Evolutionary conservation across 306 rosid species (phyloP), one percentile per base, ranked within the genome.

Genomic region (Sphenostylis stenocarpa): DNA sequence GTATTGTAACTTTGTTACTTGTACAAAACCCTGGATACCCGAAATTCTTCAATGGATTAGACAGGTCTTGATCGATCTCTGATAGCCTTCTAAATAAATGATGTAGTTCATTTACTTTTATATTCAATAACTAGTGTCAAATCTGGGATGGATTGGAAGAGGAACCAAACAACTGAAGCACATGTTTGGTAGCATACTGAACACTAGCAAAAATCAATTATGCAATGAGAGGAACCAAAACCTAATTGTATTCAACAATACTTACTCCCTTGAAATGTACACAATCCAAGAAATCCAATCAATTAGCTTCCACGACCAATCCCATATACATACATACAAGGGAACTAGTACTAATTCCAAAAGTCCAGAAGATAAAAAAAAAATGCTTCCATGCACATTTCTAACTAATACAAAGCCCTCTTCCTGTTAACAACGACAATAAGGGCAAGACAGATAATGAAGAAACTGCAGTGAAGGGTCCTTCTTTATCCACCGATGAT

Each of bases 401-500:
- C 77, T 47, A 49, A 78, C 81, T 63, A 62, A 68, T 19, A 34
- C 68, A 67, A n/a, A 38, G 47, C 58, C 78, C 78, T 51, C 72
- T 75, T 58, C 67, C 70, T 70, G 57, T 84, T 83, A 66, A 68
- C 75, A 38, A 71, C 21, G 36, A 63, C 29, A 60, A 15, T 33
- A 67, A 84, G 19, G 80, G 56, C 14, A 65, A 69, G 52, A 51
- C 3, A 81, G 56, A 49, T 58, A 72, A 69, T 44, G 75, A 65
- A 84, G 81, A 76, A 77, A 87, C 66, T 77, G 70, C 62, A 80
- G 71, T 51, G 51, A 74, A 61, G 23, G 72, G 67, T 45, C 83
- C 44, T 20, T 60, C 73, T 72, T 70, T 38, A 65, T 60, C 56
- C 41, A 65, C 79, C n/a, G 29, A 39, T 51, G 73, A 19, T 31